Evolutionary conservation across 768 basidiomycete species (phyloP).

Genomic region (Mycena pura): DNA sequence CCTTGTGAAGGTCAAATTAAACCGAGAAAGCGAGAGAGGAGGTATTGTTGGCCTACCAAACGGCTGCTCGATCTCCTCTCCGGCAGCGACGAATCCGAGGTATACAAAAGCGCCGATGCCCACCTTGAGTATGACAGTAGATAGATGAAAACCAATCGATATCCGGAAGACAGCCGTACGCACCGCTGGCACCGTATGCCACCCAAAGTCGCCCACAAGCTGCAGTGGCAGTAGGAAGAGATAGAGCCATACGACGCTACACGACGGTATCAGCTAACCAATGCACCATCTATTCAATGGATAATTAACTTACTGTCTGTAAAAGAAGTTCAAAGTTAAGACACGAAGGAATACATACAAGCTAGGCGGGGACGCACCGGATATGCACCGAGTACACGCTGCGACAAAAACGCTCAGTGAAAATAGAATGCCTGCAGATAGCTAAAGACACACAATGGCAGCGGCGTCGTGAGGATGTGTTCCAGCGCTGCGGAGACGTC

Average conservation of each 20-base stretch:
- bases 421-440: not conserved
- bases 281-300: too few species aligned
- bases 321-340: not conserved
- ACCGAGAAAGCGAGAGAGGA: not conserved
- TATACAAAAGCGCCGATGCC: conserved; percentile 72
- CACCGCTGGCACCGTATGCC: conserved; percentile 67
- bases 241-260: conserved; percentile 72
- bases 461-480: conserved; percentile 65
- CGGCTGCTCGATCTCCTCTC: conserved; percentile 73
- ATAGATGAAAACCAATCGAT: not conserved
- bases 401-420: not conserved
- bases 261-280: not conserved
- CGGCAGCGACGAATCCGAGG: conserved; percentile 75
- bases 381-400: conserved; percentile 73
- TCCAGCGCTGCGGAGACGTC: conserved; percentile 51
- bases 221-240: conserved; percentile 83
- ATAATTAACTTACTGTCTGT: conserved; percentile 45
- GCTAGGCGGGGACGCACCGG: conserved; percentile 39
- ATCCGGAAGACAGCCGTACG: not conserved
- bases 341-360: not conserved
- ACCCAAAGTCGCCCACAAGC: conserved; percentile 64
- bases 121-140: conserved; percentile 38
- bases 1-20: conserved; percentile 37
- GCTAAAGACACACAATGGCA: conserved; percentile 62
- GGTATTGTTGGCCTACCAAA: conserved; percentile 52